A percentile compares a stretch with the other conserved stretches of the same genome.
Conservation (phyloP, 2,329 filamentous ascomycete genomes). For the Allantophomopsis cytisporea region DNA sequence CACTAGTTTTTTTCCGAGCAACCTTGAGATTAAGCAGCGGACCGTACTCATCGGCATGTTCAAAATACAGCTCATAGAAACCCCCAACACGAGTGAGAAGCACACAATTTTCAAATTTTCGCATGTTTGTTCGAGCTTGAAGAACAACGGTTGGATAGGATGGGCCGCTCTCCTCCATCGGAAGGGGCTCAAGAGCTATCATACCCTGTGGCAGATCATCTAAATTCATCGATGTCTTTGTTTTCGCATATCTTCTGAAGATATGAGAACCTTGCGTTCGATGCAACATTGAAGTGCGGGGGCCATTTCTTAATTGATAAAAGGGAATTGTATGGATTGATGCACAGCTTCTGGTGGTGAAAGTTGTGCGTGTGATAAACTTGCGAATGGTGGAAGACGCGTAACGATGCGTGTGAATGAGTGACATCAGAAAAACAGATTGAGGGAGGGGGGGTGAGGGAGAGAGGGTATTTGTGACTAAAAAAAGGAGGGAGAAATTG, state of each 20-base stretch:
- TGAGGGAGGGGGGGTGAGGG: too few relatives aligned
- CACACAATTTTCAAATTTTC: constrained; percentile 81
- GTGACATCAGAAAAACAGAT: too few relatives aligned
- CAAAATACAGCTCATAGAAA: constrained; percentile 97
- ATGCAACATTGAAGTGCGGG: too few relatives aligned
- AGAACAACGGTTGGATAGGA: constrained; percentile 78
- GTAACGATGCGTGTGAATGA: too few relatives aligned
- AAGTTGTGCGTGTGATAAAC: too few relatives aligned
- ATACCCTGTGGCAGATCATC: constrained; percentile 43
- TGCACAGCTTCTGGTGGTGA: too few relatives aligned
- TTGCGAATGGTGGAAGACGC: too few relatives aligned
- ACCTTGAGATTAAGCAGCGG: constrained; percentile 82
- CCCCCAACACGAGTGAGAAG: constrained; percentile 83
- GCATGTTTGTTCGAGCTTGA: constrained; percentile 81
- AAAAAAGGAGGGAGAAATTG: too few relatives aligned
- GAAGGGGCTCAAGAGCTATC: constrained; percentile 22
- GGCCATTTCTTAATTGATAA: too few relatives aligned
- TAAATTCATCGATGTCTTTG: constrained; percentile 35
- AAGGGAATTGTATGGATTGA: too few relatives aligned
- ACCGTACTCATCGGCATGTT: constrained; percentile 82
- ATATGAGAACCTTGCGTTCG: not conserved
- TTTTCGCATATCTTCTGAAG: constrained; percentile 22
- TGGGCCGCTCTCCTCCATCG: constrained; percentile 27
- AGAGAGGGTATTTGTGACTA: too few relatives aligned
- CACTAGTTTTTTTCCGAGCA: constrained; percentile 64